Base-by-base conservation (phyloP, 192 early-diverging fungal species). In the Coemansia sp. region DNA sequence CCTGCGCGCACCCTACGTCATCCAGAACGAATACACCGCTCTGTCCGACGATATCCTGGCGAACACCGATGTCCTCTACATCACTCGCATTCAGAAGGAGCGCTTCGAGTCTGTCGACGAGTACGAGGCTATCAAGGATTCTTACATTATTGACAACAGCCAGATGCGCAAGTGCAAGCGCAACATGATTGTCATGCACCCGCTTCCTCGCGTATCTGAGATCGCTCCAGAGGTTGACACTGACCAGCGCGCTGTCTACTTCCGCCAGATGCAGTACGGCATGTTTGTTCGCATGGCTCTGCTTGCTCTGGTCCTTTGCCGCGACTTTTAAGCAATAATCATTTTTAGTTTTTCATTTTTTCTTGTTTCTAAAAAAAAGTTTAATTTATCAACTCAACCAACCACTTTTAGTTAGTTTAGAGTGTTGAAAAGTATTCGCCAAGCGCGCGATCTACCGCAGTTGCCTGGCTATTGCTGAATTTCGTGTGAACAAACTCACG, bases 151-250 rank as follows among this genome's bases (percentile, higher is more conserved):
- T 67, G 95, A 92, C 83, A 96, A 95, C 80, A 85, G 89, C 78
- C 81, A 91, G 35, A 84, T 99, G 81, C 85, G 86, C 77, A 88
- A 88, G 70, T 94, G 94, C 66, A 98, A 99, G 85, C 80, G 90
- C 33, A 90, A 96, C 75, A 98, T 99, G 97, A 92, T 98, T 74
- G 91, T 99, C 45, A 96, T 99, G 96, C 97, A 98, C 87, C 96
- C 97, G 63, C 85, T 98, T 72, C 97, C 97, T 11, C 88, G 97
- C 73, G 90, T 97, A 32, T 88, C 90, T 34, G 97, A 98, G 81
- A 97, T 99, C 78, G 93, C 94, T 57, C 93, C 93, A 41, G 96
- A 99, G 76, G 96, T 99, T 32, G 97, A 99, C 75, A 97, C 96
- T 68, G 97, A 99, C 76, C 94, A 91, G 76, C 88, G 97, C 41